Percentiles rank a stretch among this genome's conserved stretches.
Conservation (phyloP, 2,329 filamentous ascomycete species). For the Neonectria sp. region DNA sequence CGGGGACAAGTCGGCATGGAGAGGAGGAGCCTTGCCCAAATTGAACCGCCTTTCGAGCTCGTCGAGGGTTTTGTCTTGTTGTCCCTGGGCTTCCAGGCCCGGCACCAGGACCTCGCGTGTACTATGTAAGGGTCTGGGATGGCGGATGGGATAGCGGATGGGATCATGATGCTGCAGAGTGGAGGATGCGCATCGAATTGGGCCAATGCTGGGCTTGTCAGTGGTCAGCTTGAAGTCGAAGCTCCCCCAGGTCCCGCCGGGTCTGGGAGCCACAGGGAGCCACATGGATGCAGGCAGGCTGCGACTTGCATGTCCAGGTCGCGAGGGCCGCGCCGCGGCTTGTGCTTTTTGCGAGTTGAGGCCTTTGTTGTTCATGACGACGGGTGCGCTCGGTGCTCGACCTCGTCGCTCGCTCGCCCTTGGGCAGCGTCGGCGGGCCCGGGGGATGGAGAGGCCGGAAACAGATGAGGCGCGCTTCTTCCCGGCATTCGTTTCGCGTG, state of each 20-base stretch:
- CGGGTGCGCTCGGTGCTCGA: constrained; percentile 14
- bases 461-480: constrained; percentile 44
- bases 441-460: constrained; percentile 35
- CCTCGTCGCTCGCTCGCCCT: constrained; percentile 11
- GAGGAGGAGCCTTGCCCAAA: constrained; percentile 37
- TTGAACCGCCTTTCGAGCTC: constrained; percentile 24
- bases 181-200: constrained; percentile 29
- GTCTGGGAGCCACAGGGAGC: constrained; percentile 2
- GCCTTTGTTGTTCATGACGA: constrained; percentile 41
- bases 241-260: constrained; percentile 29
- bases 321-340: constrained; percentile 23
- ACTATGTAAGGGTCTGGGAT: constrained; percentile 8
- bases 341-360: constrained; percentile 31
- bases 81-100: constrained; percentile 35
- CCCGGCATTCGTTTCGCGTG: constrained; percentile 45
- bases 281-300: constrained; percentile 31
- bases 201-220: constrained; percentile 40
- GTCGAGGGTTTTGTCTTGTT: constrained; percentile 29
- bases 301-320: constrained; percentile 30
- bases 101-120: constrained; percentile 9
- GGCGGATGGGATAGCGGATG: constrained; percentile 6
- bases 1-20: constrained; percentile 44
- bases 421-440: constrained; percentile 21
- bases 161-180: constrained; percentile 26
- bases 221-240: constrained; percentile 37